phyloP scores from a whole-genome alignment of 352 stramenopile genomes.

The Phytophthora melonis region DNA sequence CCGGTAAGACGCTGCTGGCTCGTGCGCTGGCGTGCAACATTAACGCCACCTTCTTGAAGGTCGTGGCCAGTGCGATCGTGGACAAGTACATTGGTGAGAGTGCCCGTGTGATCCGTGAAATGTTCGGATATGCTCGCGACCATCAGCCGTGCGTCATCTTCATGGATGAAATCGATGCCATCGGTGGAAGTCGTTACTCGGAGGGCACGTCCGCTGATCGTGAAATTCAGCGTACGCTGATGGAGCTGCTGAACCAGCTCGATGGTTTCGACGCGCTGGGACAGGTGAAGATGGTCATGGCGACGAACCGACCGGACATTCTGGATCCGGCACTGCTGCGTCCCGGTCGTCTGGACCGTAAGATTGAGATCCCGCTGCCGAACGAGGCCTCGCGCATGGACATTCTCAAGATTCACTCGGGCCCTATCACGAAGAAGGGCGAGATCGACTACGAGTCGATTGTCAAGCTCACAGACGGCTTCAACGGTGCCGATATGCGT shows the following conservation, averaged over 20 bases:
- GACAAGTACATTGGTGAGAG: conserved; percentile 99
- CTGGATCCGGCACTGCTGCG: conserved; percentile 98
- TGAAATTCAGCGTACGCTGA: conserved; percentile 99
- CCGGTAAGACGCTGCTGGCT: conserved; percentile 99
- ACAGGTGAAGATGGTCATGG: conserved; percentile 99
- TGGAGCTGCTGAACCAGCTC: conserved; percentile 99
- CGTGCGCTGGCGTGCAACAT: conserved; percentile 99
- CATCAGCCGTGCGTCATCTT: conserved; percentile 99
- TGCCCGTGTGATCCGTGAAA: conserved; percentile 99
- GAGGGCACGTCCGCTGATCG: conserved; percentile 96
- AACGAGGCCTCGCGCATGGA: conserved; percentile 98
- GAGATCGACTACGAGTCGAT: conserved; percentile 99
- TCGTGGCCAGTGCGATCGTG: conserved; percentile 99
- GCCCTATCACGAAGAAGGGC: conserved; percentile 98
- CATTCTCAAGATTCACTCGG: conserved; percentile 99
- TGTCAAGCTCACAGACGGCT: conserved; percentile 99
- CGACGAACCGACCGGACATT: conserved; percentile 99
- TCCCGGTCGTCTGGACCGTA: conserved; percentile 98
- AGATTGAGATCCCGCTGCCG: conserved; percentile 99
- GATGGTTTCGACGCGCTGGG: conserved; percentile 99
- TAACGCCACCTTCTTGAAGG: conserved; percentile 99
- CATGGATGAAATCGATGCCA: conserved; percentile 99
- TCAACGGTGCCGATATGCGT: conserved; percentile 99
- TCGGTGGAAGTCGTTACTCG: conserved; percentile 97
- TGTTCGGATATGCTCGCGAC: conserved; percentile 98